These are phyloP conservation scores for Zymoseptoria pseudotritici DNA, from an alignment of 2,329 filamentous ascomycete genomes.

Conservation along the genomic window DNA sequence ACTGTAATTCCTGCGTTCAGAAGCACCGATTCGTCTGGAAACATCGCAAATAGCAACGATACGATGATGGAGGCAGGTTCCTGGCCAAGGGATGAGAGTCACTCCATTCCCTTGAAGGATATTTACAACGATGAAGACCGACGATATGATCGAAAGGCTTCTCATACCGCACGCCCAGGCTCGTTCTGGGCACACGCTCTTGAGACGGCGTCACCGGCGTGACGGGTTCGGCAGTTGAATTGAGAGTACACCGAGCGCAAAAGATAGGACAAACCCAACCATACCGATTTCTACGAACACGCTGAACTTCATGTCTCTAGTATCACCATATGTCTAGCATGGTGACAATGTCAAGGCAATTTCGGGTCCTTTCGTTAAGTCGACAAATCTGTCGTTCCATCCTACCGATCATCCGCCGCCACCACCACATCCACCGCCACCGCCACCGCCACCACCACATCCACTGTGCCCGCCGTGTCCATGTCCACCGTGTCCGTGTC, in stretches of 20 bases:
- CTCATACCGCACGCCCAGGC: too few species aligned
- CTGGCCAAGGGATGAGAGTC: conserved; percentile 9
- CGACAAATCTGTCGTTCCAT: neutral
- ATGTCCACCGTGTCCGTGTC: neutral
- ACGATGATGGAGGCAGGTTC: conserved; percentile 4
- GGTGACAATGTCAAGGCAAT: neutral
- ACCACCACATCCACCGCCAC: neutral
- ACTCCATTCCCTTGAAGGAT: conserved; percentile 11
- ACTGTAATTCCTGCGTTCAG: neutral
- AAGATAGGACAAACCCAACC: too few species aligned
- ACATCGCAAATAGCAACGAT: conserved; percentile 8
- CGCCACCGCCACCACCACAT: neutral
- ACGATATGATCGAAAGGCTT: too few species aligned
- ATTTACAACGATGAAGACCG: too few species aligned
- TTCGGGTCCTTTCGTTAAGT: neutral
- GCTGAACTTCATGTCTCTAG: neutral
- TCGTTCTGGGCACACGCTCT: too few species aligned
- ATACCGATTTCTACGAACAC: too few species aligned
- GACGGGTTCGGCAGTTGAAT: too few species aligned
- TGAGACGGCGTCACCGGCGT: too few species aligned
- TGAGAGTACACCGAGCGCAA: too few species aligned
- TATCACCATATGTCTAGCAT: neutral
- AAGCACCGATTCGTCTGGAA: conserved; percentile 6
- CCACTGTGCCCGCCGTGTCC: too few species aligned
- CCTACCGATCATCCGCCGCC: neutral